Evolutionary conservation across 495 filamentous ascomycete genomes (phyloP), one percentile per base, ranked within the genome.

Genomic region (Penicillium canescens): DNA sequence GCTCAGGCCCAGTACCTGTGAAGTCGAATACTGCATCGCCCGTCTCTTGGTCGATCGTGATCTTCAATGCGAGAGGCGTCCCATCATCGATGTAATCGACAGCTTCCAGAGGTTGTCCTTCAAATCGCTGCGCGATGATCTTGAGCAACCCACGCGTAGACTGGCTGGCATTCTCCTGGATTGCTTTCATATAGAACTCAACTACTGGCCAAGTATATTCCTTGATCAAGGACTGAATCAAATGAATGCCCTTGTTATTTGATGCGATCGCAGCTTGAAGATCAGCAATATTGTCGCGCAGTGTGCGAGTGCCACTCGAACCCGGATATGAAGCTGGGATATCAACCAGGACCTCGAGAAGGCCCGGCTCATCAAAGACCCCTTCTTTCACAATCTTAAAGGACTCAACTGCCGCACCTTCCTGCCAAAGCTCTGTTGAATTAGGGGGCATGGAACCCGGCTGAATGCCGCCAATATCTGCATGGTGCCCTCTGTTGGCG

Each of bases 51-150:
- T 96, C 85, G 66, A 98, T 97, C 23, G 85, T 88, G 42, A 98
- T 81, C 43, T 86, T 89, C 16, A 98, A 80, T 36, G 79, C 78
- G 64, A 98, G 96, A 0, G 93, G 93, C 16, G 86, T 90, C 33
- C 94, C 94, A 67, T 98, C 94, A 67, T 98, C 94, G 94, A 98
- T 98, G 71, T 88, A 91, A 63, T 98, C 94, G 4, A 86, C 77
- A 0, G 94, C 88, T 23, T 94, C 90, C 2, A 98, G 78, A 20
- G 91, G 85, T 46, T 84, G 77, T 35, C 91, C 89, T 61, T 86
- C 77, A 65, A 96, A 96, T 11, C 87, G 77, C 62, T 84, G 81
- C 62, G 85, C 80, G n/a, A 97, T 85, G 1, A 83, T 73, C 61
- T 89, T 94, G n/a, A 98, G 80, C 3, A 98, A 81, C 47, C 82